Conservation (phyloP, 1,284 basidiomycete species). For the Ustilago loliicola region DNA sequence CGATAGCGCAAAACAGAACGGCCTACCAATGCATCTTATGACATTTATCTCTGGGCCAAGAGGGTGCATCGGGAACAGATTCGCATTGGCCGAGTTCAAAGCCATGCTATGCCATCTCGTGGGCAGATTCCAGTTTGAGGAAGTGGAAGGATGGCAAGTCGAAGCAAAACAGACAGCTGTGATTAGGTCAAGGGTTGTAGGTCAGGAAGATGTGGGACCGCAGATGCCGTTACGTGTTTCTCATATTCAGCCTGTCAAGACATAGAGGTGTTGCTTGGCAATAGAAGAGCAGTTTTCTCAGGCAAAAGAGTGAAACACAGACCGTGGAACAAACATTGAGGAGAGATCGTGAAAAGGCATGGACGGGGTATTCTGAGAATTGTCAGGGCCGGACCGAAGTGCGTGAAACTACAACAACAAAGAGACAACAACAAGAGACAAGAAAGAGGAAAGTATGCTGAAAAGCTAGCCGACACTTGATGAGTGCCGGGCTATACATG, state of each 20-base stretch:
- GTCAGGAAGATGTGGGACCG: conserved; percentile 57
- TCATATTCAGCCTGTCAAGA: conserved; percentile 12
- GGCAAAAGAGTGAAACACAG: not conserved
- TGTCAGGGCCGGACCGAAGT: conserved; percentile 11
- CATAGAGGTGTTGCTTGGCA: not conserved
- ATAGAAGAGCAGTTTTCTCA: not conserved
- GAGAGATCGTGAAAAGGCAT: not conserved
- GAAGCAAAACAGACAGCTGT: conserved; percentile 56
- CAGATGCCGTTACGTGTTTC: conserved; percentile 58
- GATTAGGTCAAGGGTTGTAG: conserved; percentile 37
- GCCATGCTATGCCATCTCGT: conserved; percentile 57
- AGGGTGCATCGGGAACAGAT: conserved; percentile 63
- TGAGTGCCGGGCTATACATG: too few relatives aligned
- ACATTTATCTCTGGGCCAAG: conserved; percentile 64
- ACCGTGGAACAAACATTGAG: not conserved
- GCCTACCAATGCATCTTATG: conserved; percentile 53
- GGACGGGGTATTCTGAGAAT: conserved; percentile 40
- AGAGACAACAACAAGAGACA: not conserved
- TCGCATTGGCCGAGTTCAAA: conserved; percentile 66
- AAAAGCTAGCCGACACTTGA: not conserved
- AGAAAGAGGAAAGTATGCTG: not conserved
- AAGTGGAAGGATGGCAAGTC: conserved; percentile 53
- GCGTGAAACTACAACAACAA: conserved; percentile 18
- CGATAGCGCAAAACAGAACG: conserved; percentile 24
- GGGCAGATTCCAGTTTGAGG: conserved; percentile 50